A percentile compares a stretch with the other conserved stretches of the same genome.
These are phyloP conservation scores for Cryptococcus sp. DNA, from an alignment of 1,284 basidiomycete genomes.

Conservation along the genomic window DNA sequence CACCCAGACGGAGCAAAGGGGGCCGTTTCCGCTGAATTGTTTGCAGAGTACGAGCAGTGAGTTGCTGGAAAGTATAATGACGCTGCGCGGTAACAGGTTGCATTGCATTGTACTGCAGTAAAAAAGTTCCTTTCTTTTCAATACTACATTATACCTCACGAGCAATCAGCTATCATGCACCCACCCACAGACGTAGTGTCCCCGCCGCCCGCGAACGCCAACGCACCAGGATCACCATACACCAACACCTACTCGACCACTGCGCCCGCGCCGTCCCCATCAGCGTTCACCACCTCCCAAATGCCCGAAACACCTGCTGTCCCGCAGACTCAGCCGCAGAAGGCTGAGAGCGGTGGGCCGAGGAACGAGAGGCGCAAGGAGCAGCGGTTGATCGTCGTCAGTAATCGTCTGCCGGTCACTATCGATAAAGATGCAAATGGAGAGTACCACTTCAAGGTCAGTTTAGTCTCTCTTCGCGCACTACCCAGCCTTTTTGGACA, in stretches of 20 bases:
- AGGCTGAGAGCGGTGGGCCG: neutral
- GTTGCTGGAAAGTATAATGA: neutral
- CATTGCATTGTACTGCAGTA: conserved; percentile 15
- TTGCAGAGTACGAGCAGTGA: too few species aligned
- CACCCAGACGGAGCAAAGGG: conserved; percentile 56
- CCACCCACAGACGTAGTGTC: too few species aligned
- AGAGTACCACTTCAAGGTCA: conserved; percentile 84
- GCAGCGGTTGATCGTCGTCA: conserved; percentile 88
- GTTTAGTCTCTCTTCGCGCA: conserved; percentile 12
- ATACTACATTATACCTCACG: too few species aligned
- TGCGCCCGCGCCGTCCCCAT: too few species aligned
- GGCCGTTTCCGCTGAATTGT: too few species aligned
- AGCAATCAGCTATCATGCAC: too few species aligned
- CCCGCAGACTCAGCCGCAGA: neutral
- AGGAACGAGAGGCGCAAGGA: conserved; percentile 20
- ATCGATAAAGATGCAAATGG: conserved; percentile 83
- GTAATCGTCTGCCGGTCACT: conserved; percentile 90
- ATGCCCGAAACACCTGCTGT: neutral
- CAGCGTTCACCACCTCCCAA: conserved; percentile 29
- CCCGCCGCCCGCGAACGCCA: neutral
- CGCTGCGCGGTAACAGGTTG: conserved; percentile 40
- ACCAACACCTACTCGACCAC: conserved; percentile 9
- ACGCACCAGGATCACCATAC: neutral
- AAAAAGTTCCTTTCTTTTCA: too few species aligned
- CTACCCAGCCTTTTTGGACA: neutral